These are phyloP conservation scores for Phlebiopsis flavidoalba DNA, from an alignment of 768 basidiomycete genomes.

Conservation along the genomic window DNA sequence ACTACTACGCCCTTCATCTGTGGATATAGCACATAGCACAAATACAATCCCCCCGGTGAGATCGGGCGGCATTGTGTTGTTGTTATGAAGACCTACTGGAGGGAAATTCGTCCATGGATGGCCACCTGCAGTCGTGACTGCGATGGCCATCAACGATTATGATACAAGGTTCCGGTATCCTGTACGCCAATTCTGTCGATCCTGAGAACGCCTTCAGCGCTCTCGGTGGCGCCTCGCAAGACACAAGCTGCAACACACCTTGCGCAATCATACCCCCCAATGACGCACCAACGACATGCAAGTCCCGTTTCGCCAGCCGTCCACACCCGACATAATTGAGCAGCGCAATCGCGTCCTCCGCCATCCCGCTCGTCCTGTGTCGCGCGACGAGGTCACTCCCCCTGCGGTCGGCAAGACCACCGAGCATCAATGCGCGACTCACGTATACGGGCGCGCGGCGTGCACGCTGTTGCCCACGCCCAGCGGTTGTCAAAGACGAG, in stretches of 20 bases:
- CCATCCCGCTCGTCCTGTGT: conserved; percentile 69
- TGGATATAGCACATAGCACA: not conserved
- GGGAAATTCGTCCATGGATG: conserved; percentile 53
- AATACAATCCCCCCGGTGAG: not conserved
- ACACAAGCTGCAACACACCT: conserved; percentile 33
- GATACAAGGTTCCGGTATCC: conserved; percentile 64
- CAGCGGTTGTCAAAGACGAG: conserved; percentile 85
- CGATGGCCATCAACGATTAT: conserved; percentile 58
- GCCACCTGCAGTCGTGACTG: conserved; percentile 69
- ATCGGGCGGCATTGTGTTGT: not conserved
- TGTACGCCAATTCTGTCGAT: conserved; percentile 55
- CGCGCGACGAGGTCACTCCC: not conserved
- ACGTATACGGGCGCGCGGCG: conserved; percentile 73
- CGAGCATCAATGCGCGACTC: conserved; percentile 20
- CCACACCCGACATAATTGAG: conserved; percentile 74
- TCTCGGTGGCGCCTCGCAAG: not conserved
- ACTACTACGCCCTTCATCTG: not conserved
- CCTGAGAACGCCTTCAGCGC: conserved; percentile 2
- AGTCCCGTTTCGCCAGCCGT: conserved; percentile 56
- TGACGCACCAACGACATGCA: conserved; percentile 73
- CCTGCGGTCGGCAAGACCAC: not conserved
- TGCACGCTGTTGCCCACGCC: conserved; percentile 66
- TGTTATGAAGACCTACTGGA: conserved; percentile 38
- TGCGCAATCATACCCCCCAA: conserved; percentile 85
- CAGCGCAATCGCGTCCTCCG: conserved; percentile 62